Evolutionary conservation across 352 stramenopile genomes (phyloP).

Genomic region (Paralagenidium karlingii): DNA sequence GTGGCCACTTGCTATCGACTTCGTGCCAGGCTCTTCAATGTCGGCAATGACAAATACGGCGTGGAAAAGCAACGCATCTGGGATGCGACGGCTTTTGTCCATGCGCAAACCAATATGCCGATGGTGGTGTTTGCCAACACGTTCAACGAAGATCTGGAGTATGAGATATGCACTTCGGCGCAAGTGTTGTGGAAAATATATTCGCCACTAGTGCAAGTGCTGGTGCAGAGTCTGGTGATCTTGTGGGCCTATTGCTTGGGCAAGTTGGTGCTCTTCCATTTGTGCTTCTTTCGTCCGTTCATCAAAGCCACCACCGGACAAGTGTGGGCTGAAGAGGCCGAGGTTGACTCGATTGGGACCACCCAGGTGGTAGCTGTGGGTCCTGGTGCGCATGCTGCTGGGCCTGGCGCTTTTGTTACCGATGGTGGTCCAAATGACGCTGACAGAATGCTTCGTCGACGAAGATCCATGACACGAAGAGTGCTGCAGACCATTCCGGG

Average conservation of each 20-base stretch:
- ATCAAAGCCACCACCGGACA: slow-evolving; percentile 2
- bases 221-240: slow-evolving; percentile 8
- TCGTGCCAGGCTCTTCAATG: slow-evolving; percentile 2
- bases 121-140: slow-evolving; percentile 15
- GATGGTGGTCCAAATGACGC: no score
- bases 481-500: no score
- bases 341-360: no score
- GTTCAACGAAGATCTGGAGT: slow-evolving; percentile 8
- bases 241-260: no score
- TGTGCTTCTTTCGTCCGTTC: slow-evolving; percentile 10
- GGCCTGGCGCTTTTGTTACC: no score
- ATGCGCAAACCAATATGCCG: no score
- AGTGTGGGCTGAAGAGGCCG: no score
- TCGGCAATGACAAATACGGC: slow-evolving; percentile 10
- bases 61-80: slow-evolving; percentile 8
- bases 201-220: slow-evolving; percentile 5
- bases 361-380: no score
- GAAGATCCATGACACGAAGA: no score
- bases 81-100: slow-evolving; percentile 6
- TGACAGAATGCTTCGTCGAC: no score
- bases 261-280: slow-evolving; percentile 7
- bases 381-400: no score
- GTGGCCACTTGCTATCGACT: slow-evolving; percentile 1
- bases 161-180: slow-evolving; percentile 6
- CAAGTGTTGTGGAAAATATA: slow-evolving; percentile 9